Percentiles rank a stretch among this genome's conserved stretches.
Evolutionary conservation across 306 rosid species (phyloP).

Genomic region (Albizia julibrissin): DNA sequence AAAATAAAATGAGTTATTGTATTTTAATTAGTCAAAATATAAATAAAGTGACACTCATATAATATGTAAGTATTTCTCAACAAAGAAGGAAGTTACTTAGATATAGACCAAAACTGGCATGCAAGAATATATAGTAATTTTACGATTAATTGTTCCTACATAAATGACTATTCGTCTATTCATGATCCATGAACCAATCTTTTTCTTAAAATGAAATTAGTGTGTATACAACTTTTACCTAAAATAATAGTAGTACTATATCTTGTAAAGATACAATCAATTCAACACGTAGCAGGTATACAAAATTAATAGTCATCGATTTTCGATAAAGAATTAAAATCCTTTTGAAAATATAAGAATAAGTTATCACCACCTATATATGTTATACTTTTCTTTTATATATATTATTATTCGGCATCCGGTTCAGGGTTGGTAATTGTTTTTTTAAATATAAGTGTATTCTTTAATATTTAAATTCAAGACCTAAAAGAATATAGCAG

Average conservation of each 20-base stretch:
- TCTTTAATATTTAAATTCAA: rapidly evolving
- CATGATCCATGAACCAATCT: neutral
- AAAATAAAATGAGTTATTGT: no score
- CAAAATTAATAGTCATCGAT: neutral
- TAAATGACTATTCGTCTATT: no score
- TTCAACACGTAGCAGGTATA: neutral
- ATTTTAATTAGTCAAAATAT: no score
- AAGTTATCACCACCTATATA: no score
- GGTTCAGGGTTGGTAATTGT: no score
- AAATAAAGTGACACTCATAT: no score
- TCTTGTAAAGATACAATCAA: neutral
- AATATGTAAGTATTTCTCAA: no score
- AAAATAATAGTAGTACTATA: neutral
- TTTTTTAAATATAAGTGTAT: no score
- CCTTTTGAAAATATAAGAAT: neutral
- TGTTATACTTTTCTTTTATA: neutral
- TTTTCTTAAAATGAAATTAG: neutral
- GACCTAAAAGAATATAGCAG: rapidly evolving
- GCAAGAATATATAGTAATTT: neutral
- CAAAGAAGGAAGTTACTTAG: neutral
- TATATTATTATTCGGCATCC: no score
- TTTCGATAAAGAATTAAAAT: neutral
- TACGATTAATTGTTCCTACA: neutral
- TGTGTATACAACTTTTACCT: conserved; percentile 1
- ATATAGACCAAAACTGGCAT: neutral